Percentiles rank a stretch among this genome's conserved stretches.
phyloP scores from a whole-genome alignment of 371 early-diverging fungal genomes.

The Entomophthora muscae region DNA sequence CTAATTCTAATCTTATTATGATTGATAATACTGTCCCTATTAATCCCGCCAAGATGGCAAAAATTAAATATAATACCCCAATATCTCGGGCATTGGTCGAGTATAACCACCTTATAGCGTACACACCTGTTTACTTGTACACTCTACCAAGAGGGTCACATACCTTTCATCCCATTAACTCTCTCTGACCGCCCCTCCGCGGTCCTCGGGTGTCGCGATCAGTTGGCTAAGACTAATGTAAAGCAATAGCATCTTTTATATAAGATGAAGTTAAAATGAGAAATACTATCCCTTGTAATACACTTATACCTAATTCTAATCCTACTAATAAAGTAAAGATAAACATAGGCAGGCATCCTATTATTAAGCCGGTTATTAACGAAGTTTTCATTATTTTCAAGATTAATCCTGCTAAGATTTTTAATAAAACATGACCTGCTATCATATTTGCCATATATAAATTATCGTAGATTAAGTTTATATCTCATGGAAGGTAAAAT shows the following conservation, averaged over 20 bases:
- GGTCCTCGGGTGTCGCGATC: too few species aligned
- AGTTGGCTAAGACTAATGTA: slow-evolving; percentile 16
- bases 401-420: slow-evolving; percentile 14
- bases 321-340: slow-evolving; percentile 12
- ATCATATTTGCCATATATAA: slow-evolving; percentile 13
- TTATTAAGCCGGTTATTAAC: slow-evolving; percentile 11
- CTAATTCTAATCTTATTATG: too few species aligned
- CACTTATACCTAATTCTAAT: slow-evolving; percentile 12
- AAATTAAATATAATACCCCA: background rate
- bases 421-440: slow-evolving; percentile 14
- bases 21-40: too few species aligned
- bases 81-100: background rate
- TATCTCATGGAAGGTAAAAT: too few species aligned
- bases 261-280: slow-evolving; percentile 16
- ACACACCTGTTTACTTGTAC: background rate
- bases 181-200: slow-evolving; percentile 5
- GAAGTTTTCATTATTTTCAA: slow-evolving; percentile 13
- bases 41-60: background rate
- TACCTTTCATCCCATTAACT: background rate
- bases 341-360: slow-evolving; percentile 11
- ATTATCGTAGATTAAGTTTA: too few species aligned
- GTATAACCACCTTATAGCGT: background rate
- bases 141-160: background rate
- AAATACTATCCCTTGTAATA: slow-evolving; percentile 13
- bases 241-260: slow-evolving; percentile 14